Evolutionary conservation across 352 stramenopile genomes (phyloP).

Genomic region (Pythium dissimile): DNA sequence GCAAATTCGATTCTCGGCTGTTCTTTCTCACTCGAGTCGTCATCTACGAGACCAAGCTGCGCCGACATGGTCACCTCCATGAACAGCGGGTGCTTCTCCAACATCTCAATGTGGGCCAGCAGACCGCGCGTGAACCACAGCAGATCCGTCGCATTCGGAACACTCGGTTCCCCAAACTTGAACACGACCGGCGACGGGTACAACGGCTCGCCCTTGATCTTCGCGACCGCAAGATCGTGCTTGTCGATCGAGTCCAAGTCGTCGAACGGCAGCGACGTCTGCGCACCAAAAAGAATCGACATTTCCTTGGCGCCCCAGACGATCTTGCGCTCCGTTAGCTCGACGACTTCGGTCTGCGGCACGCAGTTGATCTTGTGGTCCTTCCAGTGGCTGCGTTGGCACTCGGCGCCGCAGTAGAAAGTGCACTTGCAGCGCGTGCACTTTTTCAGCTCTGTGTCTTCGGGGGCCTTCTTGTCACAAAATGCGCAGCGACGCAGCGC

Average conservation of each 20-base stretch:
- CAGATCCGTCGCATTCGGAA: conserved; percentile 59
- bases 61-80: conserved; percentile 67
- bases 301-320: conserved; percentile 81
- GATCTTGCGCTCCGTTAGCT: conserved; percentile 42
- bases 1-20: conserved; percentile 56
- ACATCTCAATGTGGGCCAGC: conserved; percentile 54
- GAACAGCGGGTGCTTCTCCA: conserved; percentile 64
- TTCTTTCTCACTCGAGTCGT: conserved; percentile 23
- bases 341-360: conserved; percentile 25
- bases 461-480: conserved; percentile 72
- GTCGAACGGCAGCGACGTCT: conserved; percentile 76
- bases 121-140: conserved; percentile 73
- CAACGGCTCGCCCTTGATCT: conserved; percentile 37
- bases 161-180: conserved; percentile 59
- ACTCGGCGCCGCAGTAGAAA: conserved; percentile 77
- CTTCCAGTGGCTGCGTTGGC: conserved; percentile 78
- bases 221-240: conserved; percentile 44
- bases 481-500: conserved; percentile 64
- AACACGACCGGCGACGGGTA: conserved; percentile 76
- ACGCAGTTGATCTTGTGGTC: conserved; percentile 83
- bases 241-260: conserved; percentile 73
- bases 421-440: conserved; percentile 83
- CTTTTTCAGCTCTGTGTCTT: conserved; percentile 60
- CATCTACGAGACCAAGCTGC: conserved; percentile 54
- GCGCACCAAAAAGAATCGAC: conserved; percentile 66